Percentiles rank a stretch among this genome's conserved stretches.
Evolutionary conservation across 2,329 filamentous ascomycete genomes (phyloP).

Genomic region (Botryotinia convoluta): DNA sequence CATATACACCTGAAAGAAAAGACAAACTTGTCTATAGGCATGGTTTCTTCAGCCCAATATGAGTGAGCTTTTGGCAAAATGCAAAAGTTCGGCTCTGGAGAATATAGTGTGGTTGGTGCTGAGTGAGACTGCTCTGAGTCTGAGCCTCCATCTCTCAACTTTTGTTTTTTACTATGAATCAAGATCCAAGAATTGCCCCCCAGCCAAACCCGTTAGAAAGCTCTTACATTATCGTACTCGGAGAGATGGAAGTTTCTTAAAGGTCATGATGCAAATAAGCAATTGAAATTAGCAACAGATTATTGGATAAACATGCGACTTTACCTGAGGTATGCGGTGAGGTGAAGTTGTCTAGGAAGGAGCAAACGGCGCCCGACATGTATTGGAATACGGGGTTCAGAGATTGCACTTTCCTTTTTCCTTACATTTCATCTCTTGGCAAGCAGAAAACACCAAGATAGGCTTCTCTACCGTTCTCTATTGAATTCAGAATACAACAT

Average conservation of each 20-base stretch:
- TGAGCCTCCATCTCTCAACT: not conserved
- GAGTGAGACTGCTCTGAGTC: slow-evolving; percentile 16
- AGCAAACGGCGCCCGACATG: not conserved
- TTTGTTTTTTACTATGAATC: not conserved
- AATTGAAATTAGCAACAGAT: not conserved
- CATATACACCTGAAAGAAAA: not conserved
- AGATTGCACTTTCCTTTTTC: slow-evolving; percentile 5
- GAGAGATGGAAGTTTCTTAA: not conserved
- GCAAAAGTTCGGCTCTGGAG: slow-evolving; percentile 10
- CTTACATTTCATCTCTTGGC: slow-evolving; percentile 12
- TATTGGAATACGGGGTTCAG: slow-evolving; percentile 2
- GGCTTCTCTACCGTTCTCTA: not conserved
- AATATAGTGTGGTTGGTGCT: slow-evolving; percentile 10
- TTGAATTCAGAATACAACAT: slow-evolving; percentile 8
- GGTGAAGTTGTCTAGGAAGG: slow-evolving; percentile 11
- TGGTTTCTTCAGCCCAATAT: slow-evolving; percentile 1
- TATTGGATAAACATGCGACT: not conserved
- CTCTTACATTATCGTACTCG: not conserved
- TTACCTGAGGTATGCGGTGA: slow-evolving; percentile 1
- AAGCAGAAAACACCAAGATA: not conserved
- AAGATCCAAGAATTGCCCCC: not conserved
- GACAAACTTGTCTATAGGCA: not conserved
- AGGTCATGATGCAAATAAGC: not conserved
- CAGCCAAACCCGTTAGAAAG: not conserved
- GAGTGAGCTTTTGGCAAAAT: not conserved